Base-by-base conservation (phyloP, 176 grass and related monocot genomes). In the Hordeum marinum region DNA sequence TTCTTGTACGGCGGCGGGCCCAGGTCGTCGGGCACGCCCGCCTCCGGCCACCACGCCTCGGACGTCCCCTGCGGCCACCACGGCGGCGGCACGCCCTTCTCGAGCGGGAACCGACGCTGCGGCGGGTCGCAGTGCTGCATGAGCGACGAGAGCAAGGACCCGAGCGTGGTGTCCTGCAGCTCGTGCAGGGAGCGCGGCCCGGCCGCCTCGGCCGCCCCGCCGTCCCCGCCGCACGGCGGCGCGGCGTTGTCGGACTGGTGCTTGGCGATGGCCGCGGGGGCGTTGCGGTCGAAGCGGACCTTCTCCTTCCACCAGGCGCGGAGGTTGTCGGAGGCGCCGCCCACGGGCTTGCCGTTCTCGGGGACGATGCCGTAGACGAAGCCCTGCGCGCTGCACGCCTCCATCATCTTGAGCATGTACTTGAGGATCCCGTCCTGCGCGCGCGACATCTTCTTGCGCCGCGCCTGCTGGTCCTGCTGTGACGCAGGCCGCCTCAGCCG, bases 371-470 rank as follows among this genome's bases (percentile, higher is more conserved):
- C 95, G 78, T 98, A 98, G 9, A 98, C 92, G 79, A 98, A 98
- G 12, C 95, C 95, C 86, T 98, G 95, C 18, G 95, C 95, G 52
- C 91, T 93, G 89, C 95, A 98, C 5, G 84, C 92, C 82, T 98
- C 95, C 95, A 98, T 94, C 95, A 98, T 94, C 82, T 98, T 98
- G 42, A 98, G 83, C 95, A 98, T 94, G 89, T 97, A 94, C 79
- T 93, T 94, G 67, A 97, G 91, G 82, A 97, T 94, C 48, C 92
- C 90, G 52, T 98, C 95, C 87, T 93, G 92, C 52, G 95, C 95
- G 15, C 95, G 92, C 4, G 92, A 98, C 95, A 98, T 98, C 89
- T 98, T 98, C 92, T 97, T 97, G 48, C 92, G 85, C 14, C 92
- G 83, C 8, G 95, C 95, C 82, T 94, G 95, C 84, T 93, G 70